phyloP scores from a whole-genome alignment of 2,329 filamentous ascomycete genomes.

The Fusarium hostae region DNA sequence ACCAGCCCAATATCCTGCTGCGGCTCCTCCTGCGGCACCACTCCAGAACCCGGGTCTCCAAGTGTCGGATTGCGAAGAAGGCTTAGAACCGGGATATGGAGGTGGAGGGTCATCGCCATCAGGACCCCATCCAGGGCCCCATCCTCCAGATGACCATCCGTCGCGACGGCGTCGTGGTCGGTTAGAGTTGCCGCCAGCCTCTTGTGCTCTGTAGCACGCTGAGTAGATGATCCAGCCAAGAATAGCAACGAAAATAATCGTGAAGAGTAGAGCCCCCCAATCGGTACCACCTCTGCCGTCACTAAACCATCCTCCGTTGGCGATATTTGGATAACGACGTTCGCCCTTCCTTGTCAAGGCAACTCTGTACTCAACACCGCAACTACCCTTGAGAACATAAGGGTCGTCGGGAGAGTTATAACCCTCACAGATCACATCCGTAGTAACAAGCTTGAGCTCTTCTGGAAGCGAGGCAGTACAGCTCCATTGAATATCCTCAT shows the following conservation, averaged over 20 bases:
- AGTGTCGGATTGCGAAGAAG: constrained; percentile 51
- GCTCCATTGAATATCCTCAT: constrained; percentile 89
- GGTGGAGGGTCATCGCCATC: constrained; percentile 66
- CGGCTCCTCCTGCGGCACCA: constrained; percentile 74
- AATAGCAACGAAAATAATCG: constrained; percentile 69
- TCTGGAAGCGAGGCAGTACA: constrained; percentile 74
- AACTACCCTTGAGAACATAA: constrained; percentile 91
- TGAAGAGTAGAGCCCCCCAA: constrained; percentile 63
- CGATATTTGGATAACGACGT: constrained; percentile 71
- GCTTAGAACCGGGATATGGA: constrained; percentile 55
- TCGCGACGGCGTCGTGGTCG: constrained; percentile 26
- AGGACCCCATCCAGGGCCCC: constrained; percentile 52
- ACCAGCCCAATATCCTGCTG: constrained; percentile 73
- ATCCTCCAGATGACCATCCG: constrained; percentile 53
- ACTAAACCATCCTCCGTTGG: constrained; percentile 52
- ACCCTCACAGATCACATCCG: constrained; percentile 93
- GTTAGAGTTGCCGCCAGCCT: constrained; percentile 13
- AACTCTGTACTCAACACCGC: constrained; percentile 89
- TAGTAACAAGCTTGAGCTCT: constrained; percentile 78
- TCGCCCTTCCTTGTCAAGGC: constrained; percentile 82
- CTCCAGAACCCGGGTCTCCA: constrained; percentile 83
- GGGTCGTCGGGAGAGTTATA: constrained; percentile 81
- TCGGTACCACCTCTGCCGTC: constrained; percentile 47
- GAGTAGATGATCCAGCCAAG: constrained; percentile 71
- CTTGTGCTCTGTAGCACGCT: constrained; percentile 52